Percentiles rank a stretch among this genome's conserved stretches.
Conservation (phyloP, 805 yeast species). For the Sugiyamaella americana region DNA sequence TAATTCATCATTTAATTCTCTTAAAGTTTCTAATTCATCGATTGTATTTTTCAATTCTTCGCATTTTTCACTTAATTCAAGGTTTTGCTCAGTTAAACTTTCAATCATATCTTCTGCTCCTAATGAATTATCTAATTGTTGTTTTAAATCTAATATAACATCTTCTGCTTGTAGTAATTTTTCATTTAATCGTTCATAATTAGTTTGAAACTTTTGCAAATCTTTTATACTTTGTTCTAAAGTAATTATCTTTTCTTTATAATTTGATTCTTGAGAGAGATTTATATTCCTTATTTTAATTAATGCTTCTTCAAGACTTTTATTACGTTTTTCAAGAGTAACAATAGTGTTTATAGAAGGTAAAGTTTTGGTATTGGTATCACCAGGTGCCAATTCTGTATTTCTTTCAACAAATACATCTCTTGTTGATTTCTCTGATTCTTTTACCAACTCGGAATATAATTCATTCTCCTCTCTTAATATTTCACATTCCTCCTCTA, state of each 20-base stretch:
- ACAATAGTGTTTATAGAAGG: background rate
- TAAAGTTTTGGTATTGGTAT: background rate
- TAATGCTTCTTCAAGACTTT: slow-evolving; percentile 41
- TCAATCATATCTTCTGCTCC: slow-evolving; percentile 36
- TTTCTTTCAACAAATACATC: background rate
- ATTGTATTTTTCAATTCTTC: slow-evolving; percentile 37
- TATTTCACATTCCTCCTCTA: slow-evolving; percentile 25
- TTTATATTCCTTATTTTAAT: slow-evolving; percentile 31
- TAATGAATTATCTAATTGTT: slow-evolving; percentile 30
- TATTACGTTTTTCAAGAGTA: slow-evolving; percentile 30
- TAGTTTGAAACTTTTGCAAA: slow-evolving; percentile 13
- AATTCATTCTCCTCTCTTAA: slow-evolving; percentile 24
- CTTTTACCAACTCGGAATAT: slow-evolving; percentile 6
- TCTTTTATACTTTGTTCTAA: slow-evolving; percentile 18
- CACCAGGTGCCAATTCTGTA: slow-evolving; percentile 1
- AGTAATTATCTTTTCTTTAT: slow-evolving; percentile 16
- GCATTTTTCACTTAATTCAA: slow-evolving; percentile 34
- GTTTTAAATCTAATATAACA: slow-evolving; percentile 20
- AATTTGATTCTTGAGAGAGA: slow-evolving; percentile 19
- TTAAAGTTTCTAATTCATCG: slow-evolving; percentile 47
- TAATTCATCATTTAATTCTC: slow-evolving; percentile 46
- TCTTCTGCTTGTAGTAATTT: slow-evolving; percentile 16
- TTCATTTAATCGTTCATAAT: slow-evolving; percentile 15
- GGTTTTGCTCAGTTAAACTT: slow-evolving; percentile 35
- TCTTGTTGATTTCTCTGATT: background rate